phyloP scores from a whole-genome alignment of 2,329 filamentous ascomycete species.

The Dothideomycetes sp. region DNA sequence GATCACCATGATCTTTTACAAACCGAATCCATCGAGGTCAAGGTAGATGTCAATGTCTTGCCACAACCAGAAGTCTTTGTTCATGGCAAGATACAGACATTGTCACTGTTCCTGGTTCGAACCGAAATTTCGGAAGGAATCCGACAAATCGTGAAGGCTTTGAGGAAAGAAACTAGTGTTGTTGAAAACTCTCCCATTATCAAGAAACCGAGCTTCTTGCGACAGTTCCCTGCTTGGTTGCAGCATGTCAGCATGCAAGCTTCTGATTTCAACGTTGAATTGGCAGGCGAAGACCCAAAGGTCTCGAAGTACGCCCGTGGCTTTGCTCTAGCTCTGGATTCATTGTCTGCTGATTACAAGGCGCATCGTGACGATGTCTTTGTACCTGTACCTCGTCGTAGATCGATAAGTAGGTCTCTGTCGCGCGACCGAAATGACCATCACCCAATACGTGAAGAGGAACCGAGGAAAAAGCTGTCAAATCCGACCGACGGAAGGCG shows the following conservation, averaged over 20 bases:
- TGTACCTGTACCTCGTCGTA: constrained; percentile 49
- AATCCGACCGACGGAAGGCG: constrained; percentile 61
- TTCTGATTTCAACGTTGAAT: constrained; percentile 79
- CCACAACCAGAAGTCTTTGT: constrained; percentile 77
- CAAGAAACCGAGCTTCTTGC: constrained; percentile 59
- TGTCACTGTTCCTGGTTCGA: constrained; percentile 80
- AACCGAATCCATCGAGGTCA: constrained; percentile 81
- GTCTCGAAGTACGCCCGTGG: constrained; percentile 77
- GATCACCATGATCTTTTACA: constrained; percentile 78
- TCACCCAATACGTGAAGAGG: too few relatives aligned
- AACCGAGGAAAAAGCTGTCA: constrained; percentile 27
- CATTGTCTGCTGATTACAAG: constrained; percentile 81
- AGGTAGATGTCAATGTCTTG: constrained; percentile 72
- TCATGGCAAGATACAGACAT: constrained; percentile 72
- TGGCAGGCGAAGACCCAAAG: constrained; percentile 76
- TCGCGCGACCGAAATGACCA: constrained; percentile 8
- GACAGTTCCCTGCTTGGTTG: constrained; percentile 75
- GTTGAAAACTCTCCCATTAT: constrained; percentile 14
- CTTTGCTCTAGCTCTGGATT: constrained; percentile 76
- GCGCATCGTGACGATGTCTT: constrained; percentile 59
- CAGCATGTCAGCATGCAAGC: constrained; percentile 76
- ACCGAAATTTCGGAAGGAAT: constrained; percentile 89
- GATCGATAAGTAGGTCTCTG: constrained; percentile 51
- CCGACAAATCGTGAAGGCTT: constrained; percentile 79
- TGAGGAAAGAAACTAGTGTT: constrained; percentile 61